These are phyloP conservation scores for Xylaria hypoxylon DNA, from an alignment of 2,329 filamentous ascomycete species.

Conservation along the genomic window DNA sequence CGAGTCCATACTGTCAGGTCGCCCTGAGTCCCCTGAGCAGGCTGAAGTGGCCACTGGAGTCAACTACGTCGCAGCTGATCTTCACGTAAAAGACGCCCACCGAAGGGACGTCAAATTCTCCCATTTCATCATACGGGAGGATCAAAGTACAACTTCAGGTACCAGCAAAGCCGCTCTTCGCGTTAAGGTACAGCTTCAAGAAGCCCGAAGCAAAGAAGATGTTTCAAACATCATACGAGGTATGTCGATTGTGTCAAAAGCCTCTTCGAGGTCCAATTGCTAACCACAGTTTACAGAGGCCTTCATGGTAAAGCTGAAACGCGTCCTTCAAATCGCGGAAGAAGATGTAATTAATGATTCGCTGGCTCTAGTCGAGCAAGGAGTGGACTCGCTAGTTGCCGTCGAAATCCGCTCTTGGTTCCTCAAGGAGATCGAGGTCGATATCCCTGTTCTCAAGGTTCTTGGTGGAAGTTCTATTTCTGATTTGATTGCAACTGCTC, in stretches of 20 bases:
- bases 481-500: constrained; percentile 1
- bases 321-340: constrained; percentile 31
- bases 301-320: constrained; percentile 11
- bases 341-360: constrained; percentile 7
- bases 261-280: neutral
- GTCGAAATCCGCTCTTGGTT: constrained; percentile 38
- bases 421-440: constrained; percentile 30
- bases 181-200: constrained; percentile 13
- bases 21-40: constrained; percentile 6
- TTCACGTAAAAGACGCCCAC: constrained; percentile 12
- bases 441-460: constrained; percentile 39
- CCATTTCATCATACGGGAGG: constrained; percentile 13
- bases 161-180: constrained; percentile 10
- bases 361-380: constrained; percentile 16
- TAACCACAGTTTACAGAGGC: neutral
- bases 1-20: constrained; percentile 53
- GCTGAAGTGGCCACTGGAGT: constrained; percentile 6
- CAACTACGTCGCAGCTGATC: constrained; percentile 16
- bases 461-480: constrained; percentile 30
- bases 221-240: constrained; percentile 15
- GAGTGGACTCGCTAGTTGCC: constrained; percentile 39
- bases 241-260: neutral
- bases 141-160: constrained; percentile 12
- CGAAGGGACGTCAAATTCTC: constrained; percentile 18
- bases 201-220: constrained; percentile 15